Conservation (phyloP, 257 asterid genomes). For the Lavandula angustifolia region DNA sequence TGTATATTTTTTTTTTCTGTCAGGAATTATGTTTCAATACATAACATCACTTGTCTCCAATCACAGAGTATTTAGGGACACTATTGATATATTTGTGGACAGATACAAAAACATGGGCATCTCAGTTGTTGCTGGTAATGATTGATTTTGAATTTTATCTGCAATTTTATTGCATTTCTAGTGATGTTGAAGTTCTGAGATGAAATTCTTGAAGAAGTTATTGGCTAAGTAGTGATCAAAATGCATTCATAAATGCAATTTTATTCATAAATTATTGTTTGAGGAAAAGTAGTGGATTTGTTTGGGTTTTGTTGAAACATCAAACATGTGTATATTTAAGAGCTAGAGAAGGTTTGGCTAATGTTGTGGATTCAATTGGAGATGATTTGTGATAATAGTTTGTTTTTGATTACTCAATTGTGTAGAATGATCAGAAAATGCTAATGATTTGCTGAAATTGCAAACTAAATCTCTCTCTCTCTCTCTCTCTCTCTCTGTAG, state of each 20-base stretch:
- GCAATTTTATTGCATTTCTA: neutral
- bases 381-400: neutral
- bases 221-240: neutral
- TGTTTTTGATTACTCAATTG: neutral
- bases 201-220: neutral
- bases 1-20: neutral
- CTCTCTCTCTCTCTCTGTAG: conserved; percentile 36
- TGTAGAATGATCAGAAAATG: conserved; percentile 1
- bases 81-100: conserved; percentile 81
- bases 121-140: conserved; percentile 87
- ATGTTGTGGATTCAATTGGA: neutral
- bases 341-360: neutral
- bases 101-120: conserved; percentile 78
- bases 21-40: conserved; percentile 94
- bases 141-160: neutral
- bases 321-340: too few relatives aligned
- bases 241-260: neutral
- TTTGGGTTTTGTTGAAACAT: too few relatives aligned
- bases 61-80: conserved; percentile 74
- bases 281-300: too few relatives aligned
- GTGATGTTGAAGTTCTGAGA: neutral
- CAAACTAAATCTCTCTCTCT: neutral
- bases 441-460: conserved; percentile 16
- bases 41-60: conserved; percentile 80
- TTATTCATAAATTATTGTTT: too few relatives aligned